Evolutionary conservation across 2,329 filamentous ascomycete genomes (phyloP), one percentile per base, ranked within the genome.

Genomic region (Lasiodiplodia sp.): DNA sequence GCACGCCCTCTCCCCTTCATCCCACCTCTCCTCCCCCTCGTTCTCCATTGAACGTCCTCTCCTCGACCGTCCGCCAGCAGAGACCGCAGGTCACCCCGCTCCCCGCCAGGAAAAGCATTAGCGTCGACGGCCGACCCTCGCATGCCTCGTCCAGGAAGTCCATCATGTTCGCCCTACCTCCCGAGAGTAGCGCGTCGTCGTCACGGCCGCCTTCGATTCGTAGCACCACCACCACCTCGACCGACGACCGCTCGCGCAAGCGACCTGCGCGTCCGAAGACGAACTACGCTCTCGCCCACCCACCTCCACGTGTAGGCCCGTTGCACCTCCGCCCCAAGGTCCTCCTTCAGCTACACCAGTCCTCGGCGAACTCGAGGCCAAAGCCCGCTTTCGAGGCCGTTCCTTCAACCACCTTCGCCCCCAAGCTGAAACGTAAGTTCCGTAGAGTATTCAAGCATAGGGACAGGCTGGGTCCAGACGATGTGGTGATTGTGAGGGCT

Each of bases 311-410:
- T 76, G 87, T 70, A 80, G 86, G 71, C 82, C 84, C 74, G 86
- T 83, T 91, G 16, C 87, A 90, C 73, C 83, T 91, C 37, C 87
- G 91, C 18, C 91, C 91, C 12, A 88, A 88, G 65, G 81, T 93
- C 21, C 81, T 93, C 6, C 84, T 94, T 6, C 92, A 95, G 77
- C 81, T 94, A 18, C 92, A 94, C 74, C 85, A 87, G 68, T 77
- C 93, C n/a, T 83, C 86, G 2, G 85, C 88, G 70, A 83, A 75
- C 64, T 69, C 83, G 18, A 87, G 91, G 28, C 90, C 91, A 0
- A 84, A 85, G 64, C 92, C 92, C 0, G 86, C 88, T 4, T 88
- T 92, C 71, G 92, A 95, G 72, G 87, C 93, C n/a, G 86, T 93
- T 52, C 91, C 91, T 0, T 88, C 90, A 2, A 87, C 87, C n/a